Conservation (phyloP, 352 stramenopile genomes). For the Pythium rhizo-oryzae region DNA sequence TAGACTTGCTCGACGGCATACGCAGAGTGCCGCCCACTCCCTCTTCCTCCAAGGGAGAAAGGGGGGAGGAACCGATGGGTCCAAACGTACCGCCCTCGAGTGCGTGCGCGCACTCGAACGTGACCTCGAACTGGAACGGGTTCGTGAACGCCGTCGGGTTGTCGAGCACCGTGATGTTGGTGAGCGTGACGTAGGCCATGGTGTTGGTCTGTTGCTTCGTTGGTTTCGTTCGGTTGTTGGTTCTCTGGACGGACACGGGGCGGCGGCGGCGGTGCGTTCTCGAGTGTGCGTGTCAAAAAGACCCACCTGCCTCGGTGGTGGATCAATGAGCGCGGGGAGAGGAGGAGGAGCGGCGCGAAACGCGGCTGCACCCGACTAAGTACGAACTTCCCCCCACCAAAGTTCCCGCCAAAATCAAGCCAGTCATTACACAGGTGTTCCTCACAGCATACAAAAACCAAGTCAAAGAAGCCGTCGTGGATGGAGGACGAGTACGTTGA, state of each 20-base stretch:
- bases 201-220: not conserved
- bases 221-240: not conserved
- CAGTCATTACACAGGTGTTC: not conserved
- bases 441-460: constrained; percentile 25
- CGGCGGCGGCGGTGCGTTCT: not conserved
- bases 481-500: not conserved
- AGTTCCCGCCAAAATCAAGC: constrained; percentile 35
- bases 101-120: constrained; percentile 98
- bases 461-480: constrained; percentile 14
- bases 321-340: constrained; percentile 20
- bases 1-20: no score
- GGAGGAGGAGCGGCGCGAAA: constrained; percentile 4
- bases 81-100: constrained; percentile 91
- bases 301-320: not conserved
- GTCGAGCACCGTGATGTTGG: constrained; percentile 97
- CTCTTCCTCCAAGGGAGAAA: not conserved
- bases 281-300: constrained; percentile 25
- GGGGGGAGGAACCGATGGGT: not conserved
- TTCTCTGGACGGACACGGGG: not conserved
- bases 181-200: constrained; percentile 91
- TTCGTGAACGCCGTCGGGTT: constrained; percentile 98
- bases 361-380: constrained; percentile 23
- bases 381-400: constrained; percentile 18
- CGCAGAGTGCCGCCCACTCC: not conserved
- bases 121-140: constrained; percentile 99